Evolutionary conservation across 2,329 filamentous ascomycete genomes (phyloP).

Genomic region (Graphiopsis chlorocephala): DNA sequence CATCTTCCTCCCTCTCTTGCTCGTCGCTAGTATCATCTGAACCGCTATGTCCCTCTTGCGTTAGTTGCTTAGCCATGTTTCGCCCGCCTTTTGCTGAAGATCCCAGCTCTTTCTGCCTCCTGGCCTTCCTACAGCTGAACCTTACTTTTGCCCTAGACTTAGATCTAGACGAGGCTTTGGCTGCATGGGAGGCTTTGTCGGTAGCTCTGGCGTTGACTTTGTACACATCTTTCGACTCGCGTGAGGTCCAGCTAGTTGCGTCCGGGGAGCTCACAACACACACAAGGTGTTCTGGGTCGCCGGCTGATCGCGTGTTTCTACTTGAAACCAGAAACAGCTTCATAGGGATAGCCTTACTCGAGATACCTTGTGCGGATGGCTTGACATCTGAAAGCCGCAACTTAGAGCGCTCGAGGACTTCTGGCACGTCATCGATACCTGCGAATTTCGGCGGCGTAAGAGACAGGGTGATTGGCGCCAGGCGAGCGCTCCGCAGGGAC

Average conservation of each 20-base stretch:
- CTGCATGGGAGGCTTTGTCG: neutral
- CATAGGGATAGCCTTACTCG: neutral
- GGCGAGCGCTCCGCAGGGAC: neutral
- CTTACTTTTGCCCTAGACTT: neutral
- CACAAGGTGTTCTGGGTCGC: neutral
- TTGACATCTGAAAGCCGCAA: neutral
- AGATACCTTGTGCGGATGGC: neutral
- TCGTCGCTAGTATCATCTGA: neutral
- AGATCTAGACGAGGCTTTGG: neutral
- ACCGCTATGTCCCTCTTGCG: neutral
- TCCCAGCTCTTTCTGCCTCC: neutral
- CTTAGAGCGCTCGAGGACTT: neutral
- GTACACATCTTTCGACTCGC: neutral
- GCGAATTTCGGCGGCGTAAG: neutral
- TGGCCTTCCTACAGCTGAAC: neutral
- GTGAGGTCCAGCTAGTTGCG: neutral
- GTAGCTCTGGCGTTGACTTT: neutral
- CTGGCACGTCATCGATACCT: neutral
- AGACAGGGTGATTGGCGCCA: neutral
- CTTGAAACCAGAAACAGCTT: neutral
- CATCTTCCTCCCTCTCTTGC: neutral
- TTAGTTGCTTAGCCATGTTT: neutral
- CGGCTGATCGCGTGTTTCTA: neutral
- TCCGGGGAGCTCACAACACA: neutral
- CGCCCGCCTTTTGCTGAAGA: neutral